phyloP scores from a whole-genome alignment of 345 rosid genomes.

The Hibiscus mutabilis region DNA sequence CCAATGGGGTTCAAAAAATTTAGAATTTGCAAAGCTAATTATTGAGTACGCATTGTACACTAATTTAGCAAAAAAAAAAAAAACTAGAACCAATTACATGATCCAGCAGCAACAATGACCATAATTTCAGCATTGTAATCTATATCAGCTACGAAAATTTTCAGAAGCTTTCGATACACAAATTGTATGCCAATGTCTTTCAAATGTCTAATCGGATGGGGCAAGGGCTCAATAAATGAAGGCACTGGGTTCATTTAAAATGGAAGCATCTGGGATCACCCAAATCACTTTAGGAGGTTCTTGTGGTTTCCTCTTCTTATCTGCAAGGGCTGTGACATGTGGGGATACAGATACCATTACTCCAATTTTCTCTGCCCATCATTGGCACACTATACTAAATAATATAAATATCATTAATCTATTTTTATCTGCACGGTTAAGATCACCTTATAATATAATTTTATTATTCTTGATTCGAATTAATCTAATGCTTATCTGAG shows the following conservation, averaged over 20 bases:
- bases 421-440: too few species aligned
- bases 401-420: too few species aligned
- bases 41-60: too few species aligned
- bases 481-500: background rate
- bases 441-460: too few species aligned
- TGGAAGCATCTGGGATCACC: conserved; percentile 16
- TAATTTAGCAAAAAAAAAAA: too few species aligned
- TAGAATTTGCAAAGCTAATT: background rate
- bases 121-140: background rate
- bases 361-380: background rate
- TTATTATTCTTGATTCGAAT: too few species aligned
- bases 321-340: conserved; percentile 3
- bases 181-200: conserved; percentile 1
- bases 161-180: background rate
- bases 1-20: too few species aligned
- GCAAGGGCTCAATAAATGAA: conserved; percentile 6
- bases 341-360: conserved; percentile 8
- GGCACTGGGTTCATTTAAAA: background rate
- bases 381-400: too few species aligned
- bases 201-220: conserved; percentile 5
- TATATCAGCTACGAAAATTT: conserved; percentile 1
- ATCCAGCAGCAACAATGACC: too few species aligned
- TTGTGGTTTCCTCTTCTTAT: background rate
- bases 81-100: background rate
- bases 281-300: conserved; percentile 11